Evolutionary conservation across 2,329 filamentous ascomycete genomes (phyloP), one percentile per base, ranked within the genome.

Genomic region (Epichloe baconii): DNA sequence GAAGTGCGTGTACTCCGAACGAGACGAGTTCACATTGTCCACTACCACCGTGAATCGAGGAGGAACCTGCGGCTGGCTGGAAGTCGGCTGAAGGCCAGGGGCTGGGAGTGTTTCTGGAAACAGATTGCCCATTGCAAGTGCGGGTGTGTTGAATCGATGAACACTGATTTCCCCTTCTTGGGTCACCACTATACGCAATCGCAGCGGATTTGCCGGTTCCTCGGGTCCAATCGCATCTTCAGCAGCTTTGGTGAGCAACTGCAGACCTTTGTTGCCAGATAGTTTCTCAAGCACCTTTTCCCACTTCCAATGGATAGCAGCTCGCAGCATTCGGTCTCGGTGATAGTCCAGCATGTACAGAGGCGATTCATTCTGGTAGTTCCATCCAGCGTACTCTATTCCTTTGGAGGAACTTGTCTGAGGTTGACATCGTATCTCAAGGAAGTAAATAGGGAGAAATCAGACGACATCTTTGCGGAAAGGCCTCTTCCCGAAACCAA

Each of bases 261-360:
- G 53, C 17, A 83, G 62, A 0, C 77, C 79, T 1, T 59, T 53
- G 0, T 69, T 60, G 1, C 76, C 79, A 0, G 67, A 61, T 6
- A 83, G 65, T 4, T 58, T 55, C 1, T 68, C 59, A 10, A 75
- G 57, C 0, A 74, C 79, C 3, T 61, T 54, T 2, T 66, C 58
- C 79, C 79, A 84, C 5, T 66, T 61, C 70, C 78, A 85, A 56
- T 82, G 63, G 5, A 59, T 64, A 5, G 80, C 79, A 14, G 79
- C 80, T 52, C 71, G 76, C n/a, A 88, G 72, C 63, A 95, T 77
- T 49, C 89, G 83, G 63, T 90, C 85, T 44, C 81, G 79, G 64
- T 95, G 89, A 58, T 83, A 83, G 52, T 81, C 74, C 15, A 93
- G 76, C 75, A 94, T 88, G 66, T 94, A 94, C 58, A 88, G 82